phyloP scores from a whole-genome alignment of 768 basidiomycete species.

The Infundibulicybe gibba region DNA sequence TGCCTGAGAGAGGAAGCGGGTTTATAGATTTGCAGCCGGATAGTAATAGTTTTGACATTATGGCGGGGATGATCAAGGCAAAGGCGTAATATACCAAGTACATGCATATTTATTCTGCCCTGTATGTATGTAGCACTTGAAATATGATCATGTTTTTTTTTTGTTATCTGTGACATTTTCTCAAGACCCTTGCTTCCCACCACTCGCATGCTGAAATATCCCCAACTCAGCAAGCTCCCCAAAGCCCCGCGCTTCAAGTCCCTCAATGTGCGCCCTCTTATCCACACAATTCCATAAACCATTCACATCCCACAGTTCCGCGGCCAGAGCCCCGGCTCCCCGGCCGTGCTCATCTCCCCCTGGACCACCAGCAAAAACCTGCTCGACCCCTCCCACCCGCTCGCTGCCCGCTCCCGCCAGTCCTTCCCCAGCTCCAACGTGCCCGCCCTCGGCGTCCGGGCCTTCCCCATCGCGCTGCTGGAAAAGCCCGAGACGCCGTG shows the following conservation, averaged over 20 bases:
- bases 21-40: constrained; percentile 95
- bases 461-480: constrained; percentile 27
- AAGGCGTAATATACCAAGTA: constrained; percentile 26
- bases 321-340: constrained; percentile 36
- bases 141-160: too few species aligned
- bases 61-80: constrained; percentile 78
- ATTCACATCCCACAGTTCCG: constrained; percentile 26
- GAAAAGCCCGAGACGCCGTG: constrained; percentile 13
- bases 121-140: too few species aligned
- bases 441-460: too few species aligned
- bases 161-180: too few species aligned
- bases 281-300: neutral
- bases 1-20: constrained; percentile 49
- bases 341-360: constrained; percentile 8
- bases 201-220: constrained; percentile 18
- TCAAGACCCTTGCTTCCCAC: too few species aligned
- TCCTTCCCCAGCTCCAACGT: constrained; percentile 9
- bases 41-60: constrained; percentile 94
- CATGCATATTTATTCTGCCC: neutral
- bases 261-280: constrained; percentile 25
- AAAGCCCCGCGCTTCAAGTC: constrained; percentile 26
- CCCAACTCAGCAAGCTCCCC: constrained; percentile 28
- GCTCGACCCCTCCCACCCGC: constrained; percentile 28
- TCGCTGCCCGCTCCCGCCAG: neutral
- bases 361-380: constrained; percentile 1